Base-by-base conservation (phyloP, 306 rosid species). In the Begonia fuchsioides region DNA sequence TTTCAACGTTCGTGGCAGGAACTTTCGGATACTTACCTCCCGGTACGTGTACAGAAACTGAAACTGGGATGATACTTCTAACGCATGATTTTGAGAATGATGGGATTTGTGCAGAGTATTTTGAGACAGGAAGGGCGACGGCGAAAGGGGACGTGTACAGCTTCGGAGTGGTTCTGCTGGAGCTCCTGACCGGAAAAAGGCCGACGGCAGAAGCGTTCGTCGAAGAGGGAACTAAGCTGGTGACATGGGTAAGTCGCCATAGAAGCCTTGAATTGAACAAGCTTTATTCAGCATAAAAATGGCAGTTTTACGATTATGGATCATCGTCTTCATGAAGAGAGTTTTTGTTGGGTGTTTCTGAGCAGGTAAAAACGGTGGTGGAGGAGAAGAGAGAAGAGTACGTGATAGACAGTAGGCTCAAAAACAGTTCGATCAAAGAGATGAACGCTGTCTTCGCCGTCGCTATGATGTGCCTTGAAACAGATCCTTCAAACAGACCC, bases 21-120 rank as follows among this genome's bases (percentile, higher is more conserved):
- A 90, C 97, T 59, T 90, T 90, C 47, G 97, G 97, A 53, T 84
- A 90, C 75, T 63, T 90, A 41, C 81, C 95, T 47, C 97, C 97
- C 1, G 94, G 97, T 90, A n/a, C n/a, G n/a, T n/a, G n/a, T n/a
- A n/a, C n/a, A n/a, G n/a, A n/a, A n/a, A n/a, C n/a, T n/a, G n/a
- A n/a, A n/a, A n/a, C n/a, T n/a, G n/a, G n/a, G n/a, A n/a, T n/a
- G n/a, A n/a, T n/a, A n/a, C n/a, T n/a, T n/a, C n/a, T n/a, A n/a
- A n/a, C n/a, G n/a, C n/a, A n/a, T n/a, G n/a, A n/a, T n/a, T n/a
- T n/a, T n/a, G n/a, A 50, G 19, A 20, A 10, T 57, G 45, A 43
- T 39, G 53, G 50, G 10, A 52, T 50, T 59, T 48, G 18, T 62
- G 75, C 80, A 90, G 97, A 90, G 60, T 90, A 90, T 68, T 90